Evolutionary conservation across 1,284 basidiomycete species (phyloP), one percentile per base, ranked within the genome.

Genomic region (Rhodotorula glutinis): DNA sequence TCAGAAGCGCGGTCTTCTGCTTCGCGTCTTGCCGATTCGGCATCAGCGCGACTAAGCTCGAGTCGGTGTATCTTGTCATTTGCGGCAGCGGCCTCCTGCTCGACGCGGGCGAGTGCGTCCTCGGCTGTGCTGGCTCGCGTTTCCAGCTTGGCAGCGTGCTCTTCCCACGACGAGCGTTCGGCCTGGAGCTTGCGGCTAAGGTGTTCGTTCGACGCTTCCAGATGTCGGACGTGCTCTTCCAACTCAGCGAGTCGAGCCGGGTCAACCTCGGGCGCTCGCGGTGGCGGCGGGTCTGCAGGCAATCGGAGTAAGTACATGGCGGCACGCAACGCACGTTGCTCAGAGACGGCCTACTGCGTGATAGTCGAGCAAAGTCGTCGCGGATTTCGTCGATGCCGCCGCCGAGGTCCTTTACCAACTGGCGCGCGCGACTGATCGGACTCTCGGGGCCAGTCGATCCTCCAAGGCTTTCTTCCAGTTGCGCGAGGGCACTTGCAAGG

Each of bases 121-220:
- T 67, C 66, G 13, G 62, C 54, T 11, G 46, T 33, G 44, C 52
- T 64, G 16, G 49, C 57, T 21, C 58, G 49, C 21, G 57, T 30
- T 27, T 66, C 67, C 25, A 75, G 62, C 49, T 69, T 64, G 5
- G 68, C 66, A n/a, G 71, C 63, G 25, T 69, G 64, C 38, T 72
- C 70, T 40, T 75, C 75, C 17, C 66, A 65, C 0, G 58, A 41
- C 3, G 67, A 65, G 1, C 75, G 64, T 43, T 76, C 75, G 2
- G 60, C 46, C 38, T 76, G 72, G 10, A 76, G 63, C 25, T 91
- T 81, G 27, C 86, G 82, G 69, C 93, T 90, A 76, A 90, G 88
- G 78, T 92, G 88, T 64, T 80, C 79, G 57, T 85, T 83, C 1
- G 87, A 85, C 64, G 88, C 85, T 72, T 91, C 89, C 27, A 93